Evolutionary conservation across 495 filamentous ascomycete species (phyloP).

Genomic region (Pyronema domesticum): DNA sequence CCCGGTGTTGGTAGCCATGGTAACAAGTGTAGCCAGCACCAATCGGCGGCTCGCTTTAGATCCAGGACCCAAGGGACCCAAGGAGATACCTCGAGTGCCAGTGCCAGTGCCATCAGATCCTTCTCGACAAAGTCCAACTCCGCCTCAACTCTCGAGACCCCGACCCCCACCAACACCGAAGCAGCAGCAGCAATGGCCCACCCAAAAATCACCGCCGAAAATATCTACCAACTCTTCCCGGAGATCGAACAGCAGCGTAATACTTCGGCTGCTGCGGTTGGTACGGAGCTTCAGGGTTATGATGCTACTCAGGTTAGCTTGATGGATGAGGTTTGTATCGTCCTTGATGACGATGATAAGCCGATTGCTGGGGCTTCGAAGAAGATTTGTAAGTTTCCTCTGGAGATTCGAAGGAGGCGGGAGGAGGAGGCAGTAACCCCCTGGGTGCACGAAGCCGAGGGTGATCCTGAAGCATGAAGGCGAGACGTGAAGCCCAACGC

Average conservation of each 20-base stretch:
- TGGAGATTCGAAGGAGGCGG: not conserved
- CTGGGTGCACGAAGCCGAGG: no score
- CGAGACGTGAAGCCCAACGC: no score
- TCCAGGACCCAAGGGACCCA: no score
- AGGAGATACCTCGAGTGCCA: no score
- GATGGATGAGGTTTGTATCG: slow-evolving; percentile 99
- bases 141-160: not conserved
- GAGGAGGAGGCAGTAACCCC: no score
- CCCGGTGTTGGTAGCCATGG: no score
- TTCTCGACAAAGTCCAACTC: no score
- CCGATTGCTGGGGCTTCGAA: slow-evolving; percentile 97
- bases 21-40: no score
- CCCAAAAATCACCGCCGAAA: slow-evolving; percentile 57
- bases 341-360: slow-evolving; percentile 74
- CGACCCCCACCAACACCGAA: slow-evolving; percentile 28
- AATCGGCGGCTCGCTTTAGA: no score
- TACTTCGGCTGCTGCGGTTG: slow-evolving; percentile 13
- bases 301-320: slow-evolving; percentile 93
- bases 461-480: no score
- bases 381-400: slow-evolving; percentile 62
- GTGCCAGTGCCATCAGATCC: no score
- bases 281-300: slow-evolving; percentile 59
- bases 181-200: slow-evolving; percentile 27
- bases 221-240: slow-evolving; percentile 67
- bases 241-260: slow-evolving; percentile 83